Conservation (phyloP, 2,329 filamentous ascomycete species). For the Fusarium papillatum region DNA sequence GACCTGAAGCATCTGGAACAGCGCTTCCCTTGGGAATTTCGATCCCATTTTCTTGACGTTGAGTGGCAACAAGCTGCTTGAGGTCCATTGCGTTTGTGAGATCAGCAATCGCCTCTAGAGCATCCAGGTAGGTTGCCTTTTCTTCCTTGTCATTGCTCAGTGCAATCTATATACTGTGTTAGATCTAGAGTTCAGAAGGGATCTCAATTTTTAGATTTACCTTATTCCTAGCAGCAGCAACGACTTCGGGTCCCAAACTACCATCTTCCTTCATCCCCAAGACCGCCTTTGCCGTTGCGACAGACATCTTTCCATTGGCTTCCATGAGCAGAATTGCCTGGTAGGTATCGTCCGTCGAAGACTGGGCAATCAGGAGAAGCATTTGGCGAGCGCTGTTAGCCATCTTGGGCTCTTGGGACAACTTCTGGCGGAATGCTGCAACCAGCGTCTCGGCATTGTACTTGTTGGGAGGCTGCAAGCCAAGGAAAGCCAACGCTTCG, state of each 20-base stretch:
- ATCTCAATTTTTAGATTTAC: constrained; percentile 28
- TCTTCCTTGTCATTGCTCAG: constrained; percentile 44
- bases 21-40: constrained; percentile 21
- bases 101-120: constrained; percentile 52
- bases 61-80: constrained; percentile 43
- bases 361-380: constrained; percentile 50
- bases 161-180: constrained; percentile 42
- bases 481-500: constrained; percentile 52
- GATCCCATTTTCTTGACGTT: constrained; percentile 43
- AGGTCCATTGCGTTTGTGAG: constrained; percentile 46
- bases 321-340: constrained; percentile 51
- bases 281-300: constrained; percentile 49
- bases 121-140: constrained; percentile 49
- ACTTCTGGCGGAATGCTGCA: constrained; percentile 51
- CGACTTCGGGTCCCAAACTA: constrained; percentile 42
- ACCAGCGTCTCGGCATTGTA: constrained; percentile 51
- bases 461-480: constrained; percentile 51
- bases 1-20: neutral
- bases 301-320: constrained; percentile 51
- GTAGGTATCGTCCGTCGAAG: constrained; percentile 51
- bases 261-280: constrained; percentile 44
- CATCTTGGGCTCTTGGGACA: constrained; percentile 48
- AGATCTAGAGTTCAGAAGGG: constrained; percentile 9
- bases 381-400: constrained; percentile 49
- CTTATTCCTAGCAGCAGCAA: constrained; percentile 45